Percentiles rank a stretch among this genome's conserved stretches.
Conservation (phyloP, 768 basidiomycete species). For the Phylloporus rhodoxanthus region DNA sequence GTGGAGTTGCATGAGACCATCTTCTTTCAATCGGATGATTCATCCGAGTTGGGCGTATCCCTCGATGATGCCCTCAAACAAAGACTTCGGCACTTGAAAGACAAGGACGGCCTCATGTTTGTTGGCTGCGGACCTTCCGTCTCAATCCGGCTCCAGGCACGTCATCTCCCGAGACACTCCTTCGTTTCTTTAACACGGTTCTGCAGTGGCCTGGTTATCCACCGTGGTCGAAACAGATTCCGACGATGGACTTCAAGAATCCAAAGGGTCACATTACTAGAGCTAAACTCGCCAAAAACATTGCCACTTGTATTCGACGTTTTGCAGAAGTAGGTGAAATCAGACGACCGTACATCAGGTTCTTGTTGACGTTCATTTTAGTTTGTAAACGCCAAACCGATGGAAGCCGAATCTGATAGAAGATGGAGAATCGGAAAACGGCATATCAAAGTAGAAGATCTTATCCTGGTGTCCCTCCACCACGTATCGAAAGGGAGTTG, state of each 20-base stretch:
- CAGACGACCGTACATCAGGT: neutral
- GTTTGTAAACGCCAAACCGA: constrained; percentile 43
- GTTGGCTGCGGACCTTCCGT: constrained; percentile 71
- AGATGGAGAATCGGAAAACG: constrained; percentile 57
- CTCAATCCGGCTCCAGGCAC: constrained; percentile 70
- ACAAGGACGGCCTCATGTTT: constrained; percentile 64
- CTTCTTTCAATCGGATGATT: constrained; percentile 50
- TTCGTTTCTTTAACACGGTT: constrained; percentile 1
- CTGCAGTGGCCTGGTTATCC: constrained; percentile 74
- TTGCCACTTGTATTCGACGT: constrained; percentile 68
- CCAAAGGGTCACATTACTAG: constrained; percentile 74
- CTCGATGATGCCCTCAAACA: constrained; percentile 60
- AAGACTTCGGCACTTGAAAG: constrained; percentile 47
- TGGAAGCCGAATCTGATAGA: constrained; percentile 60
- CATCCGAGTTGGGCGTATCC: constrained; percentile 54
- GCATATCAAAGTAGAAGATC: constrained; percentile 57
- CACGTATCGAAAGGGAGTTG: constrained; percentile 80
- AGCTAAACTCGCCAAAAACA: constrained; percentile 71
- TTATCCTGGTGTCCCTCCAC: constrained; percentile 72
- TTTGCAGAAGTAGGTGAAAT: constrained; percentile 50
- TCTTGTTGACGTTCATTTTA: constrained; percentile 23
- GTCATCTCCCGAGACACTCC: constrained; percentile 11
- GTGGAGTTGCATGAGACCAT: constrained; percentile 59
- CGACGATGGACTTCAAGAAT: constrained; percentile 73
- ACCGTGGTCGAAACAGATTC: constrained; percentile 76